Evolutionary conservation across 495 filamentous ascomycete genomes (phyloP), one percentile per base, ranked within the genome.

Genomic region (Physcia stellaris): DNA sequence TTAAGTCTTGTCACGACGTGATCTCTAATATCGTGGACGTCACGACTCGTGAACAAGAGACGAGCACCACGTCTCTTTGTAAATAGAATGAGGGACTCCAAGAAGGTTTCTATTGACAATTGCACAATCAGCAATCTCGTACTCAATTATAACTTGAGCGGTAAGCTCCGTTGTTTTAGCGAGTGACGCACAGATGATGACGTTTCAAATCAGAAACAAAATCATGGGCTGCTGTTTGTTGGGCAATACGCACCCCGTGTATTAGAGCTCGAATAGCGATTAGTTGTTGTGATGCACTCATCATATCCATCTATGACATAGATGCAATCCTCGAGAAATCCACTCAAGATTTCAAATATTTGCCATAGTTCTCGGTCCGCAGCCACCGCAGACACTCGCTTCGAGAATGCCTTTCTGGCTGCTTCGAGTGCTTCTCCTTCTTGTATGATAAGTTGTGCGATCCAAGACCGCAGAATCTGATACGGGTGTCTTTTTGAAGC

Each of bases 301-400:
- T 59, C 50, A 20, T 56, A 42, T 5, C 55, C 50, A 37, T 59
- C 53, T 0, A 56, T 20, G 11, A 57, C 32, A 16, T 57, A 54
- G 1, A 32, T 39, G 24, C 44, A 57, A 15, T 30, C 19, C 12
- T 45, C 45, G 26, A 53, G 23, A 27, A 21, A 23, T 32, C 40
- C 45, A 35, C 42, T 24, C 10, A 52, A 32, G 6, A 45, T 24
- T 12, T 29, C 12, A 21, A 57, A 30, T 26, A 46, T 48, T 21
- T 55, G 37, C 43, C 37, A 44, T 4, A 52, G 29, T 7, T 46
- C 37, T 15, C 23, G 34, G 16, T 44, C 40, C 4, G 51, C 41
- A 20, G 54, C 45, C 16, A 12, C 27, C 20, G 15, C 16, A 10
- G 32, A 38, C 2, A 45, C 29, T 10, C 34, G 35, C 6, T 31